These are phyloP conservation scores for Aureobasidium sp. DNA, from an alignment of 2,329 filamentous ascomycete species.

Conservation along the genomic window DNA sequence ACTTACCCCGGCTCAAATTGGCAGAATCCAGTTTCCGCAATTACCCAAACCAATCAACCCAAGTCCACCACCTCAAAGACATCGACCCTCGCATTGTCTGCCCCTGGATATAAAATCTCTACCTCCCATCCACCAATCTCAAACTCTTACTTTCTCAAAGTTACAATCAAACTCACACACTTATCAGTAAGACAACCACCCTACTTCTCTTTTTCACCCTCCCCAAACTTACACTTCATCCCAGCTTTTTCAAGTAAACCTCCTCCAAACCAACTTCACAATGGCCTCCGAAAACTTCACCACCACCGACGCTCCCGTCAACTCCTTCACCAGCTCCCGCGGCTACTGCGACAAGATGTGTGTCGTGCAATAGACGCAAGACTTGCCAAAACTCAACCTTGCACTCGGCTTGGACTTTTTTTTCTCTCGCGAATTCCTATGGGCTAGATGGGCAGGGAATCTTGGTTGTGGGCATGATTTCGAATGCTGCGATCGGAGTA, in stretches of 20 bases:
- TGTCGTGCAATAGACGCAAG: no score
- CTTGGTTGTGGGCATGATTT: no score
- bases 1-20: neutral
- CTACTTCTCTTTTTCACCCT: neutral
- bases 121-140: neutral
- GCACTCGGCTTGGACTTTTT: no score
- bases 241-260: slow-evolving; percentile 4
- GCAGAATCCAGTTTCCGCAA: neutral
- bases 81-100: neutral
- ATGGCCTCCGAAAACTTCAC: neutral
- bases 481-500: no score
- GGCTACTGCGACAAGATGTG: neutral
- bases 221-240: neutral
- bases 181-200: neutral
- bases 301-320: neutral
- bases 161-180: slow-evolving; percentile 3
- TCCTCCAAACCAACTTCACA: neutral
- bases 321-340: neutral
- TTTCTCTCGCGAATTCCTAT: no score
- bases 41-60: neutral
- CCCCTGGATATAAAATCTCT: neutral
- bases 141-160: neutral
- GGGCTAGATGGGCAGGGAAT: no score
- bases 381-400: no score
- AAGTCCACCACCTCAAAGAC: neutral